These are phyloP conservation scores for Metarhizium robertsii DNA, from an alignment of 2,329 filamentous ascomycete species.

Conservation along the genomic window DNA sequence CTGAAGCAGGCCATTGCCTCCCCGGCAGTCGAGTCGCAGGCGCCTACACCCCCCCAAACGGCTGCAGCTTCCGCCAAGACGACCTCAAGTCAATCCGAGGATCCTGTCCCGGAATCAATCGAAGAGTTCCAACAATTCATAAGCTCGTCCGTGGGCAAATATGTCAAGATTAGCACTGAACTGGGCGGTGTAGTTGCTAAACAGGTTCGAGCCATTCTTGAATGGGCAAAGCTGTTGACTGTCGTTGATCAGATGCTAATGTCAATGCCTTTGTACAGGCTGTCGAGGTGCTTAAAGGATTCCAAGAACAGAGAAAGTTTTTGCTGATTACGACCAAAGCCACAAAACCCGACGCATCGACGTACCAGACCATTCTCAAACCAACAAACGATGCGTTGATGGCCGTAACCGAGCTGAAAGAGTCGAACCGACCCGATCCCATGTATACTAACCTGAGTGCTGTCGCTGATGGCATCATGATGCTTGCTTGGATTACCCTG, in stretches of 20 bases:
- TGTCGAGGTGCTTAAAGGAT: slow-evolving; percentile 50
- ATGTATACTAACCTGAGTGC: slow-evolving; percentile 76
- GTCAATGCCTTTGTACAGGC: slow-evolving; percentile 26
- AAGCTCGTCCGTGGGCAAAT: slow-evolving; percentile 62
- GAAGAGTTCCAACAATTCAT: slow-evolving; percentile 83
- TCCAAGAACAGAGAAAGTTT: slow-evolving; percentile 79
- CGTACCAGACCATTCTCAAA: slow-evolving; percentile 70
- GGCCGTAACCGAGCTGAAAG: slow-evolving; percentile 70
- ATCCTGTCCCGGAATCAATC: slow-evolving; percentile 64
- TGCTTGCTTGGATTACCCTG: slow-evolving; percentile 83
- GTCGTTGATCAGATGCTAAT: slow-evolving; percentile 65
- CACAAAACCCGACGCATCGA: slow-evolving; percentile 72
- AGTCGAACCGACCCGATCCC: slow-evolving; percentile 66
- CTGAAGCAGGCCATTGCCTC: slow-evolving; percentile 30
- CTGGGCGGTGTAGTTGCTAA: slow-evolving; percentile 71
- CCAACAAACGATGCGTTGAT: slow-evolving; percentile 78
- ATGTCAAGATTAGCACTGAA: slow-evolving; percentile 66
- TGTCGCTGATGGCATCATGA: slow-evolving; percentile 82
- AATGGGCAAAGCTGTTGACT: slow-evolving; percentile 21
- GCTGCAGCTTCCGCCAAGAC: slow-evolving; percentile 18
- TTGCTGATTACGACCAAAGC: slow-evolving; percentile 82
- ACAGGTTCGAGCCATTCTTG: slow-evolving; percentile 47
- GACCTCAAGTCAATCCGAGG: slow-evolving; percentile 22
- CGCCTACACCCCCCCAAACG: slow-evolving; percentile 29
- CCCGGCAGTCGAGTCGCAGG: slow-evolving; percentile 17